These are phyloP conservation scores for Bullera alba DNA, from an alignment of 768 basidiomycete genomes.

Conservation along the genomic window DNA sequence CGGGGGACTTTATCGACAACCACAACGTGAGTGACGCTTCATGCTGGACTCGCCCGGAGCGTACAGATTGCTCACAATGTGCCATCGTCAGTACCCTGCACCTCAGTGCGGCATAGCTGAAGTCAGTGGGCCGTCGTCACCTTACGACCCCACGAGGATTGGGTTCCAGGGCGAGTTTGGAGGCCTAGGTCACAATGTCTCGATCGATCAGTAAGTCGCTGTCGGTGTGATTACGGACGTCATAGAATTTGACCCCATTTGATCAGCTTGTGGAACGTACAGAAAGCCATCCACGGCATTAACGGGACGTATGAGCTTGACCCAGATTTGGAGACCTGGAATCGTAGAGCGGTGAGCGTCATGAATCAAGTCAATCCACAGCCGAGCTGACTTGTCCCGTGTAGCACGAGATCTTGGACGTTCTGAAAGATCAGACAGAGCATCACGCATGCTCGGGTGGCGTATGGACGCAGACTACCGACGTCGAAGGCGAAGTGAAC, in stretches of 20 bases:
- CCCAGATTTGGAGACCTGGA: conserved; percentile 11
- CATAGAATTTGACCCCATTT: neutral
- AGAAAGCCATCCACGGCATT: conserved; percentile 12
- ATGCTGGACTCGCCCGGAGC: neutral
- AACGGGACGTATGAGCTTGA: conserved; percentile 22
- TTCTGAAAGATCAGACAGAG: conserved; percentile 4
- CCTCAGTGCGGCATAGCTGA: conserved; percentile 12
- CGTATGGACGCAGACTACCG: conserved; percentile 23
- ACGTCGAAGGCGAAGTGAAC: conserved; percentile 25
- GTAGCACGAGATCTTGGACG: conserved; percentile 6
- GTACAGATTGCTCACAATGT: neutral
- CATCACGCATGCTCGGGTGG: conserved; percentile 15
- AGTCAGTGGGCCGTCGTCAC: conserved; percentile 1
- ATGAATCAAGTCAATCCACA: neutral
- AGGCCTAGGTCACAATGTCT: conserved; percentile 14
- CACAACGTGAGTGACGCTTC: conserved; percentile 14
- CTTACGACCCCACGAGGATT: conserved; percentile 18
- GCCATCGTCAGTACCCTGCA: conserved; percentile 11
- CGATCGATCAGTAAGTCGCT: conserved; percentile 21
- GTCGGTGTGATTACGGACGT: neutral
- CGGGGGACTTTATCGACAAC: conserved; percentile 20
- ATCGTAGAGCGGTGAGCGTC: conserved; percentile 10
- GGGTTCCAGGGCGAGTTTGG: conserved; percentile 28
- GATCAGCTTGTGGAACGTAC: conserved; percentile 19
- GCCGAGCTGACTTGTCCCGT: neutral